Evolutionary conservation across 306 rosid genomes (phyloP), one percentile per base, ranked within the genome.

Genomic region (Vigna unguiculata): DNA sequence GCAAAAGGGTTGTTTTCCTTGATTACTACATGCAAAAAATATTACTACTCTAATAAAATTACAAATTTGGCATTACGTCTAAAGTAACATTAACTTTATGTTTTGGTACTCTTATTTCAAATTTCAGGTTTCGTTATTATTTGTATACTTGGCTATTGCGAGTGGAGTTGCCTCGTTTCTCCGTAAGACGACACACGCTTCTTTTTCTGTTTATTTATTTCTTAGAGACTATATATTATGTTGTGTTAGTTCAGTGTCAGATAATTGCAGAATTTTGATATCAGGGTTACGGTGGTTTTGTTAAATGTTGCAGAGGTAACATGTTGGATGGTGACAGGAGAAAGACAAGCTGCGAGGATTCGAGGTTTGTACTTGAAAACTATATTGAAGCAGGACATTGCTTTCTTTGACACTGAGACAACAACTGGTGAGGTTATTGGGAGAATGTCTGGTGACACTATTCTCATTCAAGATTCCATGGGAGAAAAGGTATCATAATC

Each of bases 311-410:
- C 76, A 94, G 97, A 94, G 95, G 96, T 94, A 52, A 3, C 98
- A n/a, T 85, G 93, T 75, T 94, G 97, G 98, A 89, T 89, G 90
- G 93, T 94, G 28, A 90, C 96, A 0, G 97, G 97, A 67, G 98
- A 91, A 75, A 90, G 98, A 77, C 98, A 94, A 45, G 96, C 97
- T 0, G 59, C 95, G 3, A 62, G 97, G 9, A 91, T 94, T 61
- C 88, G 98, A 34, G 78, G 91, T 19, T 72, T 90, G 85, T 94
- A 94, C 87, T 85, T 94, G 85, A 86, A 87, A 80, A 87, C 94
- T 11, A 94, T 91, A 66, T 63, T 91, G 1, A 83, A 93, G 59
- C 98, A 94, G 19, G 98, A 94, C 69, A 89, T 94, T 82, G 88
- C 87, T 20, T 94, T 82, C 86, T 91, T 94, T 38, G 98, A 94